Evolutionary conservation across 108 stramenopile genomes (phyloP).

Genomic region (Fistulifera solaris): DNA sequence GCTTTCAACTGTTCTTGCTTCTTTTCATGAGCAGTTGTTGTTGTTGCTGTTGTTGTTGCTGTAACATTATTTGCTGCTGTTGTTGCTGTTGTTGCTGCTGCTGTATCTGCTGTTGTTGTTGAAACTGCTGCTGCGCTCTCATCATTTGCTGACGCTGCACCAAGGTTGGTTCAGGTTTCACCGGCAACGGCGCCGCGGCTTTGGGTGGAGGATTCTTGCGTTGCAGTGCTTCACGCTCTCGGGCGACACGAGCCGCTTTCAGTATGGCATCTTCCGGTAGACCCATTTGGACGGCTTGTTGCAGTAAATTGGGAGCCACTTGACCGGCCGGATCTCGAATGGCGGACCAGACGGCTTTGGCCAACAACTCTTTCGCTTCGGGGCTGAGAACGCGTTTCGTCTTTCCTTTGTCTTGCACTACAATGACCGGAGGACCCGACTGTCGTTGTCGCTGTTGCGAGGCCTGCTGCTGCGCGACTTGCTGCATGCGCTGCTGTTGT

Average conservation of each 20-base stretch:
- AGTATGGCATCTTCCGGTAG: constrained; percentile 64
- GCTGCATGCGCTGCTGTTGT: constrained; percentile 18
- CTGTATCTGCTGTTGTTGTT: constrained; percentile 11
- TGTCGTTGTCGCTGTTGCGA: constrained; percentile 16
- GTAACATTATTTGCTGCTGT: constrained; percentile 7
- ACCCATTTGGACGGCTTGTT: constrained; percentile 58
- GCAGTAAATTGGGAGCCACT: constrained; percentile 49
- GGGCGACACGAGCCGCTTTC: constrained; percentile 72
- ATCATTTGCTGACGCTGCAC: constrained; percentile 7
- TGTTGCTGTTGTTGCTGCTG: constrained; percentile 14
- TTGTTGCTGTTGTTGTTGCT: constrained; percentile 13
- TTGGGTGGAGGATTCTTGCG: constrained; percentile 6
- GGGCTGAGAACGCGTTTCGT: constrained; percentile 43
- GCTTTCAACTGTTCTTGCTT: constrained; percentile 17
- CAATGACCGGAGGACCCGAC: not conserved
- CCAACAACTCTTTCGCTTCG: constrained; percentile 58
- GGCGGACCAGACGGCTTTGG: constrained; percentile 75
- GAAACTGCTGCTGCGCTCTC: constrained; percentile 24
- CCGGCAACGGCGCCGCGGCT: too few species aligned
- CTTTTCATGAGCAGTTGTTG: constrained; percentile 13
- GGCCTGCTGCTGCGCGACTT: constrained; percentile 12
- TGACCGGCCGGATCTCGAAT: constrained; percentile 58
- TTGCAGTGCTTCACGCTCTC: constrained; percentile 51
- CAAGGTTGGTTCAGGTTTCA: too few species aligned
- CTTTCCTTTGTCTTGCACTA: constrained; percentile 2